Base-by-base conservation (phyloP, 73 alveolate genomes). In the Breviolum minutum region DNA sequence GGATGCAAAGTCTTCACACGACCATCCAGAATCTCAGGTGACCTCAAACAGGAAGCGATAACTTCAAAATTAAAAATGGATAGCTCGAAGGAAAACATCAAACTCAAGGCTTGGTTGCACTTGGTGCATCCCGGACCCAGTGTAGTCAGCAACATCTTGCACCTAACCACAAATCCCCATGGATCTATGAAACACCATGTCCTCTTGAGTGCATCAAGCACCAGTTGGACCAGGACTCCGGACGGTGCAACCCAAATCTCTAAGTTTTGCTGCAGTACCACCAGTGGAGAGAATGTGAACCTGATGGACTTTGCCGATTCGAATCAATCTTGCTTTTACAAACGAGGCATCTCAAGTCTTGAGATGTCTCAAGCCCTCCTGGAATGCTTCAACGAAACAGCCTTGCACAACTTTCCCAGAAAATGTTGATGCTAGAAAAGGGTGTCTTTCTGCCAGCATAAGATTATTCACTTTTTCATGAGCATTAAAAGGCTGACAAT, bases 1-100 rank as follows among this genome's bases (percentile, higher is more conserved):
- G 99, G 99, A 79, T 95, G 99, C 66, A 95, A 66, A 7, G 99
- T 95, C 95, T 95, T 95, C 87, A 95, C 99, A 16, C 99, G 99
- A 7, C 99, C 99, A 64, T 95, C 99, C 48, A 95, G 77, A 87
- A 95, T 82, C 87, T 95, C 99, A 29, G 99, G 99, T 30, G 99
- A 95, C 84, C 99, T 87, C 32, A 81, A 14, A 71, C 14, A 76
- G 22, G 14, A 19, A 32, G 90, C 64, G 22, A 29, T 68, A 19
- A 70, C 87, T 40, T 54, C 64, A 22, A 40, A 20, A 29, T 82
- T 77, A 9, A 16, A 13, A 12, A 13, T 16, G 13, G 40, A 32
- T 8, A 82, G 0, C 90, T 48, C 40, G 1, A 20, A 16, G 12
- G n/a, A 11, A 30, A 12, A 19, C 13, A 16, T 13, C 69, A 16